Evolutionary conservation across 305 asterid genomes (phyloP).

Genomic region (Petunia hybrid): DNA sequence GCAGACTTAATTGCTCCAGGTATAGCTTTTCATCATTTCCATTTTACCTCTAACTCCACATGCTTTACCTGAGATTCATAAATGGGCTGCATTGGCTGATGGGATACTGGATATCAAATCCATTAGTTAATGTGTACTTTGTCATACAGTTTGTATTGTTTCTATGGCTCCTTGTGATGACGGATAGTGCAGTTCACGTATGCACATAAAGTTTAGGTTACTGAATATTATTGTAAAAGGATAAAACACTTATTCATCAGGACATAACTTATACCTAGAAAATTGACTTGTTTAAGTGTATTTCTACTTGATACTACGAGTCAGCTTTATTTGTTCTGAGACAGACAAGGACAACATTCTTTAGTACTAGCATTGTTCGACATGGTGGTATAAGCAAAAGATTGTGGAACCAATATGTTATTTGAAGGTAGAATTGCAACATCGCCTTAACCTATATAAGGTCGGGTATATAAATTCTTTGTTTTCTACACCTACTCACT

Average conservation of each 20-base stretch:
- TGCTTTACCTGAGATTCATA: constrained; percentile 13
- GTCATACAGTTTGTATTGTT: neutral
- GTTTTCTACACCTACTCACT: constrained; percentile 11
- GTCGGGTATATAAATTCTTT: neutral
- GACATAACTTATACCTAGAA: neutral
- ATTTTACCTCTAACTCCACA: neutral
- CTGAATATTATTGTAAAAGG: neutral
- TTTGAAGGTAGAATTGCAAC: neutral
- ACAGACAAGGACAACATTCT: neutral
- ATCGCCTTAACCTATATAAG: neutral
- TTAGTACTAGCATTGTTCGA: neutral
- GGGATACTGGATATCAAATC: neutral
- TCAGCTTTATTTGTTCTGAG: neutral
- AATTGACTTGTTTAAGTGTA: neutral
- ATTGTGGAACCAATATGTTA: constrained; percentile 15
- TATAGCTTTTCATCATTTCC: neutral
- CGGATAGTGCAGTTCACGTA: neutral
- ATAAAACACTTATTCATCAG: neutral
- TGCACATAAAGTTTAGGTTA: neutral
- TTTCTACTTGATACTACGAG: neutral
- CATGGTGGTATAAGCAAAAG: neutral
- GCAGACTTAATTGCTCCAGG: neutral
- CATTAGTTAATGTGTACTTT: neutral
- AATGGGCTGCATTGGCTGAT: neutral
- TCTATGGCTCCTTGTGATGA: neutral